Conservation (phyloP, 2,329 filamentous ascomycete genomes). For the Alternaria ventricosa region DNA sequence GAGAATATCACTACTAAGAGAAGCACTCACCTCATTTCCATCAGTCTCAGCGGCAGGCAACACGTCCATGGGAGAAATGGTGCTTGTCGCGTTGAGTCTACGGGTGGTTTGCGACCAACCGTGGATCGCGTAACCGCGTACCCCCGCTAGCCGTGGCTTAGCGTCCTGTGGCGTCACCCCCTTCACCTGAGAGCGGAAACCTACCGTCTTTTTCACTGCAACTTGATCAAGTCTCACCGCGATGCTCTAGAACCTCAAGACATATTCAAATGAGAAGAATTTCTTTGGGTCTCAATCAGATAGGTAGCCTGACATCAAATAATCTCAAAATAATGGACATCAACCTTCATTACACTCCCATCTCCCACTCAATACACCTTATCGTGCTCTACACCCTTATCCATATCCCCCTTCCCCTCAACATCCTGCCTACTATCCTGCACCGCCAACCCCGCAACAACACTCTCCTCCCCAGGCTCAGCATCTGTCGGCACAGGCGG, state of each 20-base stretch:
- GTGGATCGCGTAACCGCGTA: constrained; percentile 11
- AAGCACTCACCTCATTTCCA: constrained; percentile 28
- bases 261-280: no score
- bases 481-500: constrained; percentile 47
- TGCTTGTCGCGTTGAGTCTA: constrained; percentile 25
- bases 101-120: constrained; percentile 10
- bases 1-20: background rate
- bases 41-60: constrained; percentile 7
- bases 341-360: background rate
- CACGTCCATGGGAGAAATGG: constrained; percentile 30
- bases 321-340: background rate
- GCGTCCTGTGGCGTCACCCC: constrained; percentile 9
- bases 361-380: background rate
- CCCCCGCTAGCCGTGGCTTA: constrained; percentile 13
- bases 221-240: no score
- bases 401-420: constrained; percentile 29
- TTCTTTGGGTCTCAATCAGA: no score
- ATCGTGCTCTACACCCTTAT: constrained; percentile 15
- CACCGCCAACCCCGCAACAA: constrained; percentile 41
- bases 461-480: constrained; percentile 41
- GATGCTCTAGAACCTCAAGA: no score
- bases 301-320: no score
- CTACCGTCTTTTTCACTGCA: background rate
- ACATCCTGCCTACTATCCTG: constrained; percentile 38
- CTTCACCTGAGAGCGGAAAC: background rate